Percentiles rank a stretch among this genome's conserved stretches.
phyloP scores from a whole-genome alignment of 768 basidiomycete genomes.

The Lentinula detonsa region DNA sequence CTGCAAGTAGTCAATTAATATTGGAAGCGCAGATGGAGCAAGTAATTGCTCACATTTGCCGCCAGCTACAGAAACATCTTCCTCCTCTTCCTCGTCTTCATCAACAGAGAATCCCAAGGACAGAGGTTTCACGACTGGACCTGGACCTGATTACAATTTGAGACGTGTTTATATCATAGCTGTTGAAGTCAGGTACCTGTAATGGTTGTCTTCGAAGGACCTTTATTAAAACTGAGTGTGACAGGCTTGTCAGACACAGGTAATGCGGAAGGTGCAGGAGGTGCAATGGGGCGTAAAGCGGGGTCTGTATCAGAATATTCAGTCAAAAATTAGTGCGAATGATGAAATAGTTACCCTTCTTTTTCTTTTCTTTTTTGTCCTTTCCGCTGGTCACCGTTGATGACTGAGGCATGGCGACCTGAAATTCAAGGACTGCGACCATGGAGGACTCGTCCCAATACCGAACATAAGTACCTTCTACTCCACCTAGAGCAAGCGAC shows the following conservation, averaged over 20 bases:
- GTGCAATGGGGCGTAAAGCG: slow-evolving; percentile 22
- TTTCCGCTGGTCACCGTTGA: slow-evolving; percentile 29
- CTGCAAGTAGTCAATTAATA: neutral
- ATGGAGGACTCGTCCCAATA: slow-evolving; percentile 93
- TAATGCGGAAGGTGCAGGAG: slow-evolving; percentile 56
- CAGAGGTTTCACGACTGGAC: slow-evolving; percentile 28
- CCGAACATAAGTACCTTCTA: slow-evolving; percentile 67
- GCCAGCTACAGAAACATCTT: slow-evolving; percentile 27
- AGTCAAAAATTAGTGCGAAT: neutral
- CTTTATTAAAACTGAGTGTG: slow-evolving; percentile 67
- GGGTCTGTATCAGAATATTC: slow-evolving; percentile 21
- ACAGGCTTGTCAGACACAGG: slow-evolving; percentile 80
- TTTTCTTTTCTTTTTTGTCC: slow-evolving; percentile 61
- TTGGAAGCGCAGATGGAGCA: neutral
- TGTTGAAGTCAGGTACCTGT: slow-evolving; percentile 16
- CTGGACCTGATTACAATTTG: slow-evolving; percentile 13
- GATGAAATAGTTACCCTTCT: slow-evolving; percentile 37
- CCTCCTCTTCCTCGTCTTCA: slow-evolving; percentile 47
- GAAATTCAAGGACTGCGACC: slow-evolving; percentile 69
- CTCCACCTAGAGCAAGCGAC: slow-evolving; percentile 62
- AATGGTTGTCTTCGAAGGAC: slow-evolving; percentile 26
- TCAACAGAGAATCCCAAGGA: slow-evolving; percentile 65
- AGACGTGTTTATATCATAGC: neutral
- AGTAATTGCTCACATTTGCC: slow-evolving; percentile 43
- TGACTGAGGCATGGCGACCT: slow-evolving; percentile 57